phyloP scores from a whole-genome alignment of 2,329 filamentous ascomycete genomes.

The Pyricularia sp. region DNA sequence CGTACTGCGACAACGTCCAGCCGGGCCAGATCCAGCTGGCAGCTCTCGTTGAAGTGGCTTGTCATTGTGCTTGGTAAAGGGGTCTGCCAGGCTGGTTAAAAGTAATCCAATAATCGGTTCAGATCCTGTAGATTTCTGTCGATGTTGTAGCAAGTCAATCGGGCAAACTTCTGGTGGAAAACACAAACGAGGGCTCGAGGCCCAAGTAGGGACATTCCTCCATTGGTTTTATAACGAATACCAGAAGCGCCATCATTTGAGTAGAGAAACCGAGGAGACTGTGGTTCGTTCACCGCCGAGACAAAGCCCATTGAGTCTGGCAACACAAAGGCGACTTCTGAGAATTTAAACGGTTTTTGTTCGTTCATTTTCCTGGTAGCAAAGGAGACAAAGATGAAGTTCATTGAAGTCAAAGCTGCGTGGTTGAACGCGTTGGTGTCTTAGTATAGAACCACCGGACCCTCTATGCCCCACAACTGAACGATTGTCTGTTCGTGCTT shows the following conservation, averaged over 20 bases:
- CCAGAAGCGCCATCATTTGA: neutral
- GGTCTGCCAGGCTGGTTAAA: too few species aligned
- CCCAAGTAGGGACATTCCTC: neutral
- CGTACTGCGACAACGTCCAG: neutral
- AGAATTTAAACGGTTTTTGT: neutral
- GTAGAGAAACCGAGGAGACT: neutral
- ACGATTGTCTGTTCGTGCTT: neutral
- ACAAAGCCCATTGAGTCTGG: neutral
- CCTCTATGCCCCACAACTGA: neutral
- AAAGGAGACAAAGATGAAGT: neutral
- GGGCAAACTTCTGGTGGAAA: neutral
- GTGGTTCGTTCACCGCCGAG: neutral
- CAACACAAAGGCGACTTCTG: neutral
- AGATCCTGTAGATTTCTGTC: neutral
- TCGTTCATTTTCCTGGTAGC: neutral
- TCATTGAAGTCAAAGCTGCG: too few species aligned
- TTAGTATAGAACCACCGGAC: neutral
- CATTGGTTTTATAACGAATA: neutral
- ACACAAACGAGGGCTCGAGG: neutral
- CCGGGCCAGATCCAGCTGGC: constrained; percentile 6
- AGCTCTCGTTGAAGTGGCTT: neutral
- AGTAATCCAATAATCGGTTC: neutral
- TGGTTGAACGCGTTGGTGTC: neutral
- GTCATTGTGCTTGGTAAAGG: neutral
- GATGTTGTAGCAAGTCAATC: neutral